Conservation (phyloP, 306 rosid genomes). For the Vigna reflexopilosa region DNA sequence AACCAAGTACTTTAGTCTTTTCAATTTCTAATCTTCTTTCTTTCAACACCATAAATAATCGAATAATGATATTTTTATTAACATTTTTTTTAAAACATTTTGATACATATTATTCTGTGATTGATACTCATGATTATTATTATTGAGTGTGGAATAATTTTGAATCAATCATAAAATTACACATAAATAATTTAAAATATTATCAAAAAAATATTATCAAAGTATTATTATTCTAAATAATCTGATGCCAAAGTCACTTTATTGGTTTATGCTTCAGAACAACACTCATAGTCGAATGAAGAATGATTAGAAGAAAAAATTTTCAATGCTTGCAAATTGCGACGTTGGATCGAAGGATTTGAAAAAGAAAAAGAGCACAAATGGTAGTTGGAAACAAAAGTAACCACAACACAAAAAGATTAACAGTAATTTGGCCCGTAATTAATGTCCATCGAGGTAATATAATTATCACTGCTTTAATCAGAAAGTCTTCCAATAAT, state of each 20-base stretch:
- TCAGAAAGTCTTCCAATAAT: conserved; percentile 26
- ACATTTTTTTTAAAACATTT: too few species aligned
- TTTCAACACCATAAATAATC: background rate
- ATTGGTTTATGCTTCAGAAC: conserved; percentile 31
- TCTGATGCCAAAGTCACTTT: background rate
- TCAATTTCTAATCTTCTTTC: conserved; percentile 31
- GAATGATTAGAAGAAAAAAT: conserved; percentile 15
- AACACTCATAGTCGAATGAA: conserved; percentile 25
- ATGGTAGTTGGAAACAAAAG: conserved; percentile 38
- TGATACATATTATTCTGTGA: rapidly evolving
- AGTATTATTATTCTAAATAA: background rate
- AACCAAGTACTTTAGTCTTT: conserved; percentile 8
- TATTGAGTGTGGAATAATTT: rapidly evolving
- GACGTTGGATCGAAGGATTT: conserved; percentile 36
- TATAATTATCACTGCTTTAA: conserved; percentile 6
- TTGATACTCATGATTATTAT: too few species aligned
- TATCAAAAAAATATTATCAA: too few species aligned
- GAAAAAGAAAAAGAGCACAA: conserved; percentile 9
- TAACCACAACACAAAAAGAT: conserved; percentile 8
- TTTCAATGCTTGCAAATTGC: background rate
- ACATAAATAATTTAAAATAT: too few species aligned
- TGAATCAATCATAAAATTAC: rapidly evolving
- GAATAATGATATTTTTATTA: too few species aligned
- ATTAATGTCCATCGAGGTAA: conserved; percentile 37
- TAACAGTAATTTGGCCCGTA: background rate